Base-by-base conservation (phyloP, 192 early-diverging fungal species). In the Coemansia sp. region DNA sequence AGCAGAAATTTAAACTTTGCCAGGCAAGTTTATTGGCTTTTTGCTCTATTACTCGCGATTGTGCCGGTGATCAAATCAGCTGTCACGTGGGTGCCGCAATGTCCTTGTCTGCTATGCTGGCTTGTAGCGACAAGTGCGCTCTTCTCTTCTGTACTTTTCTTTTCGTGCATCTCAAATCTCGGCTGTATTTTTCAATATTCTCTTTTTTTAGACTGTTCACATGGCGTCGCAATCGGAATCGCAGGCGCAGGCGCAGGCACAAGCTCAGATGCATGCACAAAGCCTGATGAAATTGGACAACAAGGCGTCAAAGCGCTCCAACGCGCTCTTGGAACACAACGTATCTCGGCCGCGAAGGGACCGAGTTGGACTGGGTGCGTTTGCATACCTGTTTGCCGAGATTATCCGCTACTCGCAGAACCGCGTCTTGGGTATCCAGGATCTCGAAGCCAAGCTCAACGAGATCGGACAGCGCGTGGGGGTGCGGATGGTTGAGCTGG, bases 371-470 rank as follows among this genome's bases (percentile, higher is more conserved):
- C 83, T 96, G 28, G 85, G 88, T 26, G 88, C 96, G 5, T 94
- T 94, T 74, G 85, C 91, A 14, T 95, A 96, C 68, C 69, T 99
- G 31, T 94, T 99, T 76, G 91, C 90, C 24, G 97, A 99, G 76
- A 95, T 97, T 84, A 79, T 99, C 26, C 93, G 92, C 59, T 97
- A 98, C 78, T 88, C 95, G n/a, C 96, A 97, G 81, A 96, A 95
- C 76, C 86, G 92, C 40, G 95, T 94, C 8, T 86, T 89, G 67
- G 96, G 94, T 21, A 94, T 99, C 61, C 92, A 94, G 70, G 96
- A 96, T 67, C 85, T 99, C 20, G 97, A 99, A 71, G 88, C 91
- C 74, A 94, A 91, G 72, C 83, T 99, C 10, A 90, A 87, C 82
- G 95, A 96, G 65, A 84, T 94, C 50, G 97, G 97, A 8, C 94